phyloP scores from a whole-genome alignment of 2,329 filamentous ascomycete genomes.

The Colletotrichum paranaense region DNA sequence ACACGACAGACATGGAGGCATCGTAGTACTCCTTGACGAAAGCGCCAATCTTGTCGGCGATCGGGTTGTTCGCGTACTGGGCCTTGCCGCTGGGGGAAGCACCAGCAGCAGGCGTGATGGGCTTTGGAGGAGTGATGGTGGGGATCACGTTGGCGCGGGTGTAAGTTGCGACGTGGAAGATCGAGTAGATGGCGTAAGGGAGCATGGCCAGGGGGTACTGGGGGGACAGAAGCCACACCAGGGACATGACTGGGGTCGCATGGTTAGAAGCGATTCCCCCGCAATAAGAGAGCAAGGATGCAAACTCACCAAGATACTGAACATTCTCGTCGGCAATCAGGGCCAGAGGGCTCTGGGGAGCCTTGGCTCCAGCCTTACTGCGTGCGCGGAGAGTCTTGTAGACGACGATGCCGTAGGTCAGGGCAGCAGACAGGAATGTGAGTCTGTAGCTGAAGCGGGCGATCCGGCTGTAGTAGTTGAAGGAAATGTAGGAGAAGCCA shows the following conservation, averaged over 20 bases:
- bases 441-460: conserved; percentile 89
- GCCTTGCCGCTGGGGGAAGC: conserved; percentile 68
- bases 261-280: not conserved
- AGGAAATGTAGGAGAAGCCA: conserved; percentile 83
- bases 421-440: conserved; percentile 88
- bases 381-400: conserved; percentile 96
- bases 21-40: conserved; percentile 99
- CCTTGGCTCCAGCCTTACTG: conserved; percentile 76
- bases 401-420: conserved; percentile 97
- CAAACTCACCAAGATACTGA: conserved; percentile 88
- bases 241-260: conserved; percentile 79
- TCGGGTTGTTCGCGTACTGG: conserved; percentile 64
- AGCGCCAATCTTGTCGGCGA: conserved; percentile 85
- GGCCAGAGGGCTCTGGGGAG: conserved; percentile 69
- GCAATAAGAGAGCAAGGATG: conserved; percentile 9
- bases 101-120: conserved; percentile 63
- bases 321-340: conserved; percentile 93
- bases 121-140: conserved; percentile 77
- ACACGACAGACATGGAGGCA: conserved; percentile 92
- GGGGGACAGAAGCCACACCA: conserved; percentile 93
- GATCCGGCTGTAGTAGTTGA: conserved; percentile 85
- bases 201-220: conserved; percentile 92
- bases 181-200: conserved; percentile 94
- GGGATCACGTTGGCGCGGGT: conserved; percentile 93
- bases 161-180: conserved; percentile 99